Conservation (phyloP, 1,139 yeast genomes). For the Pneumocystis wakefieldiae region DNA sequence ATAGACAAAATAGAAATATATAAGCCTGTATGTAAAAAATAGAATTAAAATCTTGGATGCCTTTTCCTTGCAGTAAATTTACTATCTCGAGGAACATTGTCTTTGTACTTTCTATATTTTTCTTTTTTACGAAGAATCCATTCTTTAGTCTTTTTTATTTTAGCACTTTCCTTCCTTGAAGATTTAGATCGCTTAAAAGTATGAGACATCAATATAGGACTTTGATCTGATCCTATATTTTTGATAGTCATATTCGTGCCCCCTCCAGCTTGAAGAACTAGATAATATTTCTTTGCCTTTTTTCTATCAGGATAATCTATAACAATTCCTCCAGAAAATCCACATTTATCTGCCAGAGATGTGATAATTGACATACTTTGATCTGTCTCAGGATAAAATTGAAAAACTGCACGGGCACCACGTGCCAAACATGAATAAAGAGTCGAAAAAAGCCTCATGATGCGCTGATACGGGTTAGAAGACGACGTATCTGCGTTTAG, state of each 20-base stretch:
- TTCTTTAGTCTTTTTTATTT: slow-evolving; percentile 33
- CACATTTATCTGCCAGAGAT: slow-evolving; percentile 80
- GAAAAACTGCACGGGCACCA: slow-evolving; percentile 96
- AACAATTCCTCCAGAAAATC: slow-evolving; percentile 91
- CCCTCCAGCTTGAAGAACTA: slow-evolving; percentile 76
- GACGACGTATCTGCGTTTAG: slow-evolving; percentile 83
- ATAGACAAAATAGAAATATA: background rate
- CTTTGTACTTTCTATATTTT: slow-evolving; percentile 69
- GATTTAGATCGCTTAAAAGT: slow-evolving; percentile 58
- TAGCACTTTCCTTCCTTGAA: slow-evolving; percentile 29
- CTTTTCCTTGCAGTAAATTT: slow-evolving; percentile 90
- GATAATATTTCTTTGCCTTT: slow-evolving; percentile 76
- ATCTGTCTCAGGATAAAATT: slow-evolving; percentile 87
- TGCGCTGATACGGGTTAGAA: slow-evolving; percentile 75
- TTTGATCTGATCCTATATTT: slow-evolving; percentile 1
- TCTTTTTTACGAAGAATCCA: slow-evolving; percentile 86
- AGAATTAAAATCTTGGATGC: slow-evolving; percentile 52
- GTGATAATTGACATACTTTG: slow-evolving; percentile 64
- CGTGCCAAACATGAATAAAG: slow-evolving; percentile 71
- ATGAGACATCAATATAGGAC: slow-evolving; percentile 42
- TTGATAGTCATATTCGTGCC: slow-evolving; percentile 30
- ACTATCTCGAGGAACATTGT: slow-evolving; percentile 68
- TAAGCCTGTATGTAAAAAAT: background rate
- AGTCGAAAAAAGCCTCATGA: slow-evolving; percentile 71
- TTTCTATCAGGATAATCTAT: slow-evolving; percentile 88